A percentile compares a stretch with the other conserved stretches of the same genome.
Conservation (phyloP, 257 asterid genomes). For the Ilex aquifolium region DNA sequence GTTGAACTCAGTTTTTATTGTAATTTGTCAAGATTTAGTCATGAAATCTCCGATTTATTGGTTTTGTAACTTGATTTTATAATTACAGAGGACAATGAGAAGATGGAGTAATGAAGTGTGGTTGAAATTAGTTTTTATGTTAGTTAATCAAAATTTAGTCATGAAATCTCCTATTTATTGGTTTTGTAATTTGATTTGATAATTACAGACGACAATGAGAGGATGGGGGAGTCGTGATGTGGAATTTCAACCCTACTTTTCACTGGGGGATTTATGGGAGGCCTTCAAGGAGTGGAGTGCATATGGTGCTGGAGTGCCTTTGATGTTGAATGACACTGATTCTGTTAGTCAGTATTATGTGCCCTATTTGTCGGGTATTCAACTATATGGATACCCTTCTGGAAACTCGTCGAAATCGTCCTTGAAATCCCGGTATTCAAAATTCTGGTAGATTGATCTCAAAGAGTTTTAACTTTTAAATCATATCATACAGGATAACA, state of each 20-base stretch:
- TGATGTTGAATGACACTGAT: slow-evolving; percentile 66
- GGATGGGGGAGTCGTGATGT: slow-evolving; percentile 60
- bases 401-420: slow-evolving; percentile 58
- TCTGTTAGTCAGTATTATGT: slow-evolving; percentile 79
- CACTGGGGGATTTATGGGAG: slow-evolving; percentile 86
- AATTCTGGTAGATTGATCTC: neutral
- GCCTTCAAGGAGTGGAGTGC: slow-evolving; percentile 96
- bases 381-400: slow-evolving; percentile 61
- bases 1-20: neutral
- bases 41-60: slow-evolving; percentile 1
- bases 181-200: too few species aligned
- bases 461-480: neutral
- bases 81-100: slow-evolving; percentile 55
- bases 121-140: too few species aligned
- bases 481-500: too few species aligned
- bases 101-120: slow-evolving; percentile 33
- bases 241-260: slow-evolving; percentile 64
- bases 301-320: slow-evolving; percentile 93
- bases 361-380: slow-evolving; percentile 86
- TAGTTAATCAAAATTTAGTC: too few species aligned
- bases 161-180: too few species aligned
- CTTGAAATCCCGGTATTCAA: slow-evolving; percentile 52
- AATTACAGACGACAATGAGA: slow-evolving; percentile 55
- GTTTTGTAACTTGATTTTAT: too few species aligned
- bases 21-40: neutral